phyloP scores from a whole-genome alignment of 257 asterid genomes.

The Salvia splendens region DNA sequence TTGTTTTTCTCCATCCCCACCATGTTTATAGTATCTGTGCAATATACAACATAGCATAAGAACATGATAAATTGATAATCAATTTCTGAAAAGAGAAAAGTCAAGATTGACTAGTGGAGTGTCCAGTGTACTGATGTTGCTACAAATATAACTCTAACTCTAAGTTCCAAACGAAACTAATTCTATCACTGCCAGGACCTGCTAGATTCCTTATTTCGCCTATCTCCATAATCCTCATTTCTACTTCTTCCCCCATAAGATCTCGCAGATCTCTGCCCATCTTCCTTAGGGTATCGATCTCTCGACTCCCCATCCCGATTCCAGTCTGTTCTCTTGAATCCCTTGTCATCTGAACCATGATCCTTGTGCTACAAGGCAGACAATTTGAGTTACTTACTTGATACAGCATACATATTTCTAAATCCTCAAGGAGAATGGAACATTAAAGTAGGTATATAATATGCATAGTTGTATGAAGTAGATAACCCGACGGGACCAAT shows the following conservation, averaged over 20 bases:
- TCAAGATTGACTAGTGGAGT: constrained; percentile 20
- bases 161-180: constrained; percentile 9
- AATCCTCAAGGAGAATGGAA: background rate
- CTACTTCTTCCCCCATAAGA: constrained; percentile 45
- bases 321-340: constrained; percentile 37
- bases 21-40: constrained; percentile 43
- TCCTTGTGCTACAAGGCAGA: constrained; percentile 37
- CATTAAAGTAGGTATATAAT: background rate
- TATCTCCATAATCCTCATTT: constrained; percentile 46
- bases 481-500: constrained; percentile 6
- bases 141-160: constrained; percentile 23
- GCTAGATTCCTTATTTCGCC: constrained; percentile 48
- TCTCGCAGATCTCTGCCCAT: constrained; percentile 34
- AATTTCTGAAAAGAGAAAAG: background rate
- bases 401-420: constrained; percentile 16
- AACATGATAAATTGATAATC: background rate
- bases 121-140: constrained; percentile 24
- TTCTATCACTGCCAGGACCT: constrained; percentile 41
- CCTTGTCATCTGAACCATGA: constrained; percentile 42
- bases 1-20: constrained; percentile 43
- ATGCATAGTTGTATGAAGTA: background rate
- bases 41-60: constrained; percentile 22
- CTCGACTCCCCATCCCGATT: constrained; percentile 34
- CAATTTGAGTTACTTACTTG: constrained; percentile 14
- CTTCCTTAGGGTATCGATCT: constrained; percentile 37